A percentile compares a stretch with the other conserved stretches of the same genome.
Conservation (phyloP, 2,329 filamentous ascomycete species). For the Scedosporium dehoogii region DNA sequence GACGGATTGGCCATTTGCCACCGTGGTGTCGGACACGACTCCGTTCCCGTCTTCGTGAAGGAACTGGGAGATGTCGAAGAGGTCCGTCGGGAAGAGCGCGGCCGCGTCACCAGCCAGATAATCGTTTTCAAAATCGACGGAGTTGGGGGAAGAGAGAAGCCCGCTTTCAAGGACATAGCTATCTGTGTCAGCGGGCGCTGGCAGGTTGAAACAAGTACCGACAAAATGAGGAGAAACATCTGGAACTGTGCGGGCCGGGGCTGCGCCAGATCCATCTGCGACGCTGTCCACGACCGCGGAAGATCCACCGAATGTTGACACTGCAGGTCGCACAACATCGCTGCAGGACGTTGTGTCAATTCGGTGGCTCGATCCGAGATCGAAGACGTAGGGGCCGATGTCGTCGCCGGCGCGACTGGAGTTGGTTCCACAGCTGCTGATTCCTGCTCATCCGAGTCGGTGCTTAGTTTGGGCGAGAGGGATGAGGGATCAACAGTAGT, state of each 20-base stretch:
- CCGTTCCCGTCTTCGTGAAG: conserved; percentile 41
- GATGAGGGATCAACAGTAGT: conserved; percentile 52
- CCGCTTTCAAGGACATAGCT: conserved; percentile 65
- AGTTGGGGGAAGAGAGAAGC: conserved; percentile 64
- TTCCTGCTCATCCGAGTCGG: conserved; percentile 6
- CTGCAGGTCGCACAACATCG: conserved; percentile 99
- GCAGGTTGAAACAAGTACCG: conserved; percentile 58
- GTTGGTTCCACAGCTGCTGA: neutral
- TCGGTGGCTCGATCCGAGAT: conserved; percentile 52
- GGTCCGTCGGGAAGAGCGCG: conserved; percentile 33
- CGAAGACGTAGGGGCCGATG: conserved; percentile 15
- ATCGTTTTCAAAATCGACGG: conserved; percentile 56
- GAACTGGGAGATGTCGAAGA: conserved; percentile 45
- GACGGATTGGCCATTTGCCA: conserved; percentile 37
- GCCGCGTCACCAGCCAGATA: conserved; percentile 53
- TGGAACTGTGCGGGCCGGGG: conserved; percentile 29
- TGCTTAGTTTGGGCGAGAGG: conserved; percentile 40
- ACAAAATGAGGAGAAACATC: conserved; percentile 56
- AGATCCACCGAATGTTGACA: conserved; percentile 87
- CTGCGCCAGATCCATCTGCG: neutral
- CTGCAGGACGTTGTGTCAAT: conserved; percentile 99
- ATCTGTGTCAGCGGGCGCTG: conserved; percentile 63
- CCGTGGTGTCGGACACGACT: conserved; percentile 35
- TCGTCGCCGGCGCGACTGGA: conserved; percentile 9
- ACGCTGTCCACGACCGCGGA: conserved; percentile 19